Evolutionary conservation across 768 basidiomycete species (phyloP).

Genomic region (Tremella mesenterica): DNA sequence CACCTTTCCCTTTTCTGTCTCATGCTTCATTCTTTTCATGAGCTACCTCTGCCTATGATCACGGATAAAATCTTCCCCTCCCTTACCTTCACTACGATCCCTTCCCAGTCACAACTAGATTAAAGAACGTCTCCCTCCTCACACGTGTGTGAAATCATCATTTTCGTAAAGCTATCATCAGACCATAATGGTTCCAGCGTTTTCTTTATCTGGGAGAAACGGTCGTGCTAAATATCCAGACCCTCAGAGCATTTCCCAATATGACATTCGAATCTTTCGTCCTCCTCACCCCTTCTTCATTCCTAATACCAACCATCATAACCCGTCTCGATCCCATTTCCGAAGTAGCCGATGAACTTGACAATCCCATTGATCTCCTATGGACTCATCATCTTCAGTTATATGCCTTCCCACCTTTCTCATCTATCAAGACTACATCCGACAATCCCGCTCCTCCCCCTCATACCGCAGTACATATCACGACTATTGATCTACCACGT

Average conservation of each 20-base stretch:
- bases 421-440: constrained; percentile 1
- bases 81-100: too few species aligned
- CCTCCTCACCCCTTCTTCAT: constrained; percentile 26
- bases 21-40: too few species aligned
- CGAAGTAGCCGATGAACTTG: constrained; percentile 16
- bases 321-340: constrained; percentile 26
- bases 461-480: constrained; percentile 28
- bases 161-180: too few species aligned
- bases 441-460: constrained; percentile 25
- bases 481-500: constrained; percentile 29
- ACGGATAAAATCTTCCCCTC: too few species aligned
- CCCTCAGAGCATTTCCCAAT: constrained; percentile 18
- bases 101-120: too few species aligned
- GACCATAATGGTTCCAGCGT: too few species aligned
- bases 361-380: constrained; percentile 20
- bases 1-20: too few species aligned
- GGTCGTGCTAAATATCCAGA: constrained; percentile 21
- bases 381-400: constrained; percentile 33
- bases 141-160: not conserved
- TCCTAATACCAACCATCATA: constrained; percentile 29
- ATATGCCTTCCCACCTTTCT: constrained; percentile 36
- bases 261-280: constrained; percentile 35
- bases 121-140: too few species aligned
- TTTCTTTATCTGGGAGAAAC: not conserved
- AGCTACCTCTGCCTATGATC: too few species aligned